Evolutionary conservation across 257 asterid species (phyloP).

Genomic region (Eucommia ulmoides): DNA sequence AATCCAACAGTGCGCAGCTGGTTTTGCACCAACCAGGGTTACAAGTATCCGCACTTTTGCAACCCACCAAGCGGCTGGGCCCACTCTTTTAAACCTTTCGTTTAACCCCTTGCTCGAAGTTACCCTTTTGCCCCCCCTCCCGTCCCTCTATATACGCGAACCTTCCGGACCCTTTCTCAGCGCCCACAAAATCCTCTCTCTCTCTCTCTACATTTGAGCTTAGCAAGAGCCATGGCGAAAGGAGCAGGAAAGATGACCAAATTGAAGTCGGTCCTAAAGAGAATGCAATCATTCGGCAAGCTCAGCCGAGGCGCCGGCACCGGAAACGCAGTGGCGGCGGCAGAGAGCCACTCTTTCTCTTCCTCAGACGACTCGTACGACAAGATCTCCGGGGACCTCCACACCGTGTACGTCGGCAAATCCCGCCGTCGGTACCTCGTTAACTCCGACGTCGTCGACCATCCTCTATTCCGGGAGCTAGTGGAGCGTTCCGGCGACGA

Average conservation of each 20-base stretch:
- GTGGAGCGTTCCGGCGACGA: constrained; percentile 29
- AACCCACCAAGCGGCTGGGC: too few relatives aligned
- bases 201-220: neutral
- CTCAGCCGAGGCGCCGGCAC: constrained; percentile 32
- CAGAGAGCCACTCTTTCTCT: constrained; percentile 15
- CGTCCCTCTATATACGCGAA: constrained; percentile 17
- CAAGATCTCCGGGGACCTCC: constrained; percentile 19
- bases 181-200: neutral
- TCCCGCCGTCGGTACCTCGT: constrained; percentile 75
- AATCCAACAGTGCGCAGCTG: too few relatives aligned
- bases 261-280: constrained; percentile 74
- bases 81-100: too few relatives aligned
- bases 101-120: neutral
- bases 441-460: constrained; percentile 59
- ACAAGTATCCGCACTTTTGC: too few relatives aligned
- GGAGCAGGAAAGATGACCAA: constrained; percentile 67
- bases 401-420: constrained; percentile 82
- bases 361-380: constrained; percentile 21
- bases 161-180: constrained; percentile 14
- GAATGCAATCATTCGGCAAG: constrained; percentile 84
- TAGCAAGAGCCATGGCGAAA: constrained; percentile 39
- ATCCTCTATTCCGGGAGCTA: constrained; percentile 86
- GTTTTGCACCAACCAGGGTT: too few relatives aligned
- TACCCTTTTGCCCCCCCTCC: constrained; percentile 12
- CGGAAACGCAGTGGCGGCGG: constrained; percentile 23